Evolutionary conservation across 441 rosid species (phyloP), one percentile per base, ranked within the genome.

Genomic region (Populus tomentosa): DNA sequence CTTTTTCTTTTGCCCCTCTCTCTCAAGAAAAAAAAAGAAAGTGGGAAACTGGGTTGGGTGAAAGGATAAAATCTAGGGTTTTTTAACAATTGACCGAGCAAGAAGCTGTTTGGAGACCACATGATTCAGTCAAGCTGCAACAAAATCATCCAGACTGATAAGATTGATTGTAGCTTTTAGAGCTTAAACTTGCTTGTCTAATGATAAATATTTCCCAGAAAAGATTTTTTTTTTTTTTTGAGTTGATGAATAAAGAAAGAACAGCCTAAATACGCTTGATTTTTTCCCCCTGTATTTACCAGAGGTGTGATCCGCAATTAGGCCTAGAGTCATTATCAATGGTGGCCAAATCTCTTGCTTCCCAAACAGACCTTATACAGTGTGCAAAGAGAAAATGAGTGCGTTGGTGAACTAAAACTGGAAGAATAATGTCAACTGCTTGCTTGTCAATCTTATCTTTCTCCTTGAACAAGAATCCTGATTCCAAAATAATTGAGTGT

Each of bases 11-110:
- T 69, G 32, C 1, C 6, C 38, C 3, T 24, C 11, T n/a, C n/a
- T 16, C 10, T 1, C 2, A 11, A 36, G 35, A 5, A 5, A 42
- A 13, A 3, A 40, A 40, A 38, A 20, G 6, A 5, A n/a, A 72
- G 83, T 84, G 86, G 84, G 86, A 82, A 75, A 78, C 86, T 59
- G 74, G 83, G 72, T 86, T 88, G 63, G 86, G 88, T 78, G 66
- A 75, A 59, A 72, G 65, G 84, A 78, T 82, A 35, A 71, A 77
- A 82, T 69, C 72, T 69, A 53, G 77, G 72, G 33, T 80, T 82
- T 80, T 80, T 46, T 24, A 74, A 66, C 73, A 67, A 67, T 82
- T 84, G 80, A 82, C 78, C 73, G 71, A 35, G 75, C 75, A 72
- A 67, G 24, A 28, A 18, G 50, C 33, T 76, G 77, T 76, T 79